These are phyloP conservation scores for Sarocladiaceae sp. DNA, from an alignment of 2,329 filamentous ascomycete genomes.

Conservation along the genomic window DNA sequence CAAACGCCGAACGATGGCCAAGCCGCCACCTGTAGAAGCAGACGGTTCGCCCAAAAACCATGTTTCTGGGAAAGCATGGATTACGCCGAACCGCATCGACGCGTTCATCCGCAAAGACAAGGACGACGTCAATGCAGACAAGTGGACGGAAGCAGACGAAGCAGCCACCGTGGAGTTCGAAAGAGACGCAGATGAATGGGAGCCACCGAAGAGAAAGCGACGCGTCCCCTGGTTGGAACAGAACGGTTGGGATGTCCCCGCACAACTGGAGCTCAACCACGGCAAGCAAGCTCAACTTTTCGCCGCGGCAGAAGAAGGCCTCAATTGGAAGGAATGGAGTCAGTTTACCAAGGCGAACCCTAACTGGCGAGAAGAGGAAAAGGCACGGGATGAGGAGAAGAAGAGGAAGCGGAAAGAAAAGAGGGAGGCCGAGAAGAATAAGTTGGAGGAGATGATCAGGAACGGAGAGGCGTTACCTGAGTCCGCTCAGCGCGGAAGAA, in stretches of 20 bases:
- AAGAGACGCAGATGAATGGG: neutral
- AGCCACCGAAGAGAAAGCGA: neutral
- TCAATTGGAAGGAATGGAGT: neutral
- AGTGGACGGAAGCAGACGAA: slow-evolving; percentile 2
- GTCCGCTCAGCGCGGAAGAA: neutral
- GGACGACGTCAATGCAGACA: neutral
- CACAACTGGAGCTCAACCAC: neutral
- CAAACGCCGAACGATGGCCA: neutral
- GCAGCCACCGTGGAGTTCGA: neutral
- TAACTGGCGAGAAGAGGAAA: neutral
- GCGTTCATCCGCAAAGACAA: neutral
- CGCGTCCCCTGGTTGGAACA: neutral
- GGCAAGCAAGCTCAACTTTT: neutral
- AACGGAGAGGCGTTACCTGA: neutral
- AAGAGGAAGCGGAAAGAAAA: neutral
- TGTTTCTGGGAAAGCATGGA: neutral
- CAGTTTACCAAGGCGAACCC: neutral
- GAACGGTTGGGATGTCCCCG: neutral
- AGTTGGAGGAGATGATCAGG: neutral
- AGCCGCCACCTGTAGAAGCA: neutral
- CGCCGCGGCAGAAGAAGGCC: neutral
- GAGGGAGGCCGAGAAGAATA: neutral
- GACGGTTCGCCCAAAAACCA: neutral
- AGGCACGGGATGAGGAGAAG: neutral
- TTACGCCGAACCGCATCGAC: neutral